Conservation (phyloP, 2,329 filamentous ascomycete species). For the Fusarium verticillioides region DNA sequence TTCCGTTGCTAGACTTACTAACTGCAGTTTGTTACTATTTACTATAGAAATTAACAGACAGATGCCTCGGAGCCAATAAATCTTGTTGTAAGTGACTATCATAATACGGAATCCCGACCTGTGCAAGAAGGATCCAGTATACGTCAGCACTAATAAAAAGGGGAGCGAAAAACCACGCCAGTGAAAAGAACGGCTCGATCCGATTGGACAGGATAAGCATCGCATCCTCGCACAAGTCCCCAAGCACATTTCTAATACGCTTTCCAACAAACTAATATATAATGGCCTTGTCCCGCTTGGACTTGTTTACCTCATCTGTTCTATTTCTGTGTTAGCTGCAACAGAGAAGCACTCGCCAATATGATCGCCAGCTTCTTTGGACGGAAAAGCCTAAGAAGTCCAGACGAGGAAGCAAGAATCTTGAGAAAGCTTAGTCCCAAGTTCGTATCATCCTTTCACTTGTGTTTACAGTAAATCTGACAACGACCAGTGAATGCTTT, state of each 20-base stretch:
- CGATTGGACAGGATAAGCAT: neutral
- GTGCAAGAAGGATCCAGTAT: neutral
- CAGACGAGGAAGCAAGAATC: neutral
- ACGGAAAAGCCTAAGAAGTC: neutral
- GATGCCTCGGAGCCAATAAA: accelerated
- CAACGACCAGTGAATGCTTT: neutral
- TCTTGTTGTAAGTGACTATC: neutral
- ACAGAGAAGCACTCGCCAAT: accelerated
- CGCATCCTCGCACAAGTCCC: neutral
- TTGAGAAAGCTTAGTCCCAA: neutral
- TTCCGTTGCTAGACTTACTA: neutral
- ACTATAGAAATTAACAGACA: accelerated
- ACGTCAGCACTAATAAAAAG: neutral
- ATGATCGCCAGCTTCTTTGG: neutral
- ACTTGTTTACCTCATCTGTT: neutral
- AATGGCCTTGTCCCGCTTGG: neutral
- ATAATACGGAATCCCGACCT: neutral
- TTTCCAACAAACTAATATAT: neutral
- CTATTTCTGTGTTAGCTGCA: neutral
- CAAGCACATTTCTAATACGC: neutral
- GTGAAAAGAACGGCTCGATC: neutral
- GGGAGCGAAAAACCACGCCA: neutral
- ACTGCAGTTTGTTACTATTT: neutral
- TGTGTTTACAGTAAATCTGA: accelerated
- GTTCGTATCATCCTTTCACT: neutral